phyloP scores from a whole-genome alignment of 148 eudicot species.

The Vaccinium darrowii region DNA sequence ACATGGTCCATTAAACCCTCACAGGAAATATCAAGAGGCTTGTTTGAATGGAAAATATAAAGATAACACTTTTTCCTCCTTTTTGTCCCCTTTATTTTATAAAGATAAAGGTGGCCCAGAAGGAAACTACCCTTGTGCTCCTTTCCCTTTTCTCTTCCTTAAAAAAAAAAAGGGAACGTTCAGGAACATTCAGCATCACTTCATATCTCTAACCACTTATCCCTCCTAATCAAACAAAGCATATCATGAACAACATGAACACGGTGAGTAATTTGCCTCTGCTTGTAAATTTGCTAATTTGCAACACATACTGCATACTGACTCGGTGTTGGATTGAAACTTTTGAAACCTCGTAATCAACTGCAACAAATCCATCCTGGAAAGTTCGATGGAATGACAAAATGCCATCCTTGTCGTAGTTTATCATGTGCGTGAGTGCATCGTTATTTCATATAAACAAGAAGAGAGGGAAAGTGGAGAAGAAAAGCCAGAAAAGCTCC shows the following conservation, averaged over 20 bases:
- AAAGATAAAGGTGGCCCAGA: background rate
- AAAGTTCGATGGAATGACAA: background rate
- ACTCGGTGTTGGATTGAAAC: background rate
- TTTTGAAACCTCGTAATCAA: background rate
- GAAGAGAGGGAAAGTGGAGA: background rate
- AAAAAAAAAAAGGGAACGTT: background rate
- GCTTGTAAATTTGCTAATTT: constrained; percentile 2
- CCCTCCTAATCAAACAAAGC: background rate
- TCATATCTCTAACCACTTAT: background rate
- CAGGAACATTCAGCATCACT: background rate
- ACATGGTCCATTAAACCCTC: background rate
- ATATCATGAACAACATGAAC: background rate
- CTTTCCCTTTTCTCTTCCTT: background rate
- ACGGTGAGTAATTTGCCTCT: background rate
- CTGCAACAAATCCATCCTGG: background rate
- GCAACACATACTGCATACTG: background rate
- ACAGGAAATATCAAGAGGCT: background rate
- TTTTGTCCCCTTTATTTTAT: background rate
- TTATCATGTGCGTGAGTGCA: background rate
- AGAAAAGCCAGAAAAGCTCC: background rate
- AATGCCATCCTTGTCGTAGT: background rate
- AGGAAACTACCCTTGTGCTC: background rate
- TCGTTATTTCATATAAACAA: background rate
- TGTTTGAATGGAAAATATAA: background rate
- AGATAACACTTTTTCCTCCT: background rate